Evolutionary conservation across 495 filamentous ascomycete species (phyloP), one percentile per base, ranked within the genome.

Genomic region (Filosporella fistucella): DNA sequence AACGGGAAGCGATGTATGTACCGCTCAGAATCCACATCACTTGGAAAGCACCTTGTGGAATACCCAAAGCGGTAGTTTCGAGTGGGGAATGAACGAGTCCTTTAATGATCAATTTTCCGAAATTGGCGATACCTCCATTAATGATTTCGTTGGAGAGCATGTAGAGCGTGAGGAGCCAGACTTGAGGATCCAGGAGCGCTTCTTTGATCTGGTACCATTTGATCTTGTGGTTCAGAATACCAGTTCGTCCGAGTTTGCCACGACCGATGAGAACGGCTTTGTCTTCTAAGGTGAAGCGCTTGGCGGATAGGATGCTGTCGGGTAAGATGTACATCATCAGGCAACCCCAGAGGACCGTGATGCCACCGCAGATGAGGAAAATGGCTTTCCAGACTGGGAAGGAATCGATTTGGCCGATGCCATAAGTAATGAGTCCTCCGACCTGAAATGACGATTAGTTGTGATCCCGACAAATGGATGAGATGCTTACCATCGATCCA

Each of bases 161-260:
- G 30, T 82, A 62, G 7, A 71, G 45, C 36, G 77, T 78, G 51
- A 83, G 77, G 37, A 81, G 64, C 52, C 78, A 81, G 2, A 77
- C 55, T 47, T 80, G 82, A 16, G 72, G 68, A 45, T 84, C 81
- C 33, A 59, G 43, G 13, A 69, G 56, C 1, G 78, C 78, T 41
- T 83, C 81, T 1, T 60, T 42, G 11, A 81, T 66, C 53, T 84
- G 81, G 37, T 74, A 71, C 16, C 63, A 65, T 49, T 82, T 82
- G n/a, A 82, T 69, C 41, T 71, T 65, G 39, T 78, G 74, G 47
- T 82, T 84, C 61, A 83, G 78, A 14, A 84, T 67, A 41, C 81
- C 81, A 0, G 80, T 83, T 53, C 82, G 78, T 42, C 82, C 80
- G 12, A 71, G 68, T 25, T 76, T 63, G 11, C 82, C 59, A 10